A percentile compares a stretch with the other conserved stretches of the same genome.
Evolutionary conservation across 768 basidiomycete species (phyloP).

Genomic region (Hemileccinum rubropunctum): DNA sequence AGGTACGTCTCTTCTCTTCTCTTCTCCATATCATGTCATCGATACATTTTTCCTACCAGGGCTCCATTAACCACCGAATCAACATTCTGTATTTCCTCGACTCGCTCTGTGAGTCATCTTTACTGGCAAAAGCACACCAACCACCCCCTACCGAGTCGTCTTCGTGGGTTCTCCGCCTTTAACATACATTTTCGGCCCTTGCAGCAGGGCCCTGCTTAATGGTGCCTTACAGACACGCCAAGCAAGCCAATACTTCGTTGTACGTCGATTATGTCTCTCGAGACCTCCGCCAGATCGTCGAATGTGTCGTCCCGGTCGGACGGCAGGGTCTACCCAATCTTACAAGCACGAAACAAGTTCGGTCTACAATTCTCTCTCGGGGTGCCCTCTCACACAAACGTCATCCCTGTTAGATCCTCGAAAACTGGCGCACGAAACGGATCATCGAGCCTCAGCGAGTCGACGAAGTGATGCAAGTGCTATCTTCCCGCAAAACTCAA

Average conservation of each 20-base stretch:
- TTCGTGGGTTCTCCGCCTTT: conserved; percentile 12
- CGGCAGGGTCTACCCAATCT: conserved; percentile 85
- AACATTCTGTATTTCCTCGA: conserved; percentile 92
- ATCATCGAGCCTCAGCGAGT: conserved; percentile 77
- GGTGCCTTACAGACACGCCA: conserved; percentile 25
- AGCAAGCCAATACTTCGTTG: conserved; percentile 42
- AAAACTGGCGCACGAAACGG: conserved; percentile 85
- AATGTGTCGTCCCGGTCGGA: conserved; percentile 85
- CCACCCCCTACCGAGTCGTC: conserved; percentile 27
- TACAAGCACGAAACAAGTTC: conserved; percentile 81
- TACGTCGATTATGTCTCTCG: conserved; percentile 77
- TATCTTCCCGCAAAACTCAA: conserved; percentile 46
- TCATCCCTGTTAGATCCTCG: conserved; percentile 71
- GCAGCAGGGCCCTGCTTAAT: too few species aligned
- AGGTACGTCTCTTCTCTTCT: conserved; percentile 48
- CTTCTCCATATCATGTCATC: too few species aligned
- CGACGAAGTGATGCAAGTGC: conserved; percentile 60
- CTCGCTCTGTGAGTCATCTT: conserved; percentile 76
- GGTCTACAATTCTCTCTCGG: conserved; percentile 11
- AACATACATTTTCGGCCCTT: too few species aligned
- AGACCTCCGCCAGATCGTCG: conserved; percentile 78
- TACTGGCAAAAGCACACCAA: conserved; percentile 59
- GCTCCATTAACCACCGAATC: conserved; percentile 86
- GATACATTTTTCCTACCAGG: conserved; percentile 45
- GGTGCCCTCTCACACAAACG: background rate